Evolutionary conservation across 2,329 filamentous ascomycete species (phyloP).

Genomic region (Nothophaeocryptopus gaeumannii): DNA sequence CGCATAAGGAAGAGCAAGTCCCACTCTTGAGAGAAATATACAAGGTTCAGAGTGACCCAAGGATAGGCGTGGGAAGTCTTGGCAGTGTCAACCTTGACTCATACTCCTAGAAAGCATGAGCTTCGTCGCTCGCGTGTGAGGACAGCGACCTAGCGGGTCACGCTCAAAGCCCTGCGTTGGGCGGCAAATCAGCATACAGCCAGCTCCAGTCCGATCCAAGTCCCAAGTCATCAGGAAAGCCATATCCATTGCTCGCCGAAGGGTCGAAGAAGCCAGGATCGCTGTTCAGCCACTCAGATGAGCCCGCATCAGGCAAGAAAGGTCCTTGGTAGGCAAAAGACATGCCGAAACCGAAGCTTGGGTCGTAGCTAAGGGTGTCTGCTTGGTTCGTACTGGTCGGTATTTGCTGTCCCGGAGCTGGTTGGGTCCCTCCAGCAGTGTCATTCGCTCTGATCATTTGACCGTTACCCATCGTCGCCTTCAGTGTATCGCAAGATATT

Average conservation of each 20-base stretch:
- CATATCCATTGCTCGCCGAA: background rate
- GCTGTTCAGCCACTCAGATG: background rate
- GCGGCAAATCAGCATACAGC: slow-evolving; percentile 13
- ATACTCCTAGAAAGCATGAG: too few species aligned
- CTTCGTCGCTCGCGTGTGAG: too few species aligned
- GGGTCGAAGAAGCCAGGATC: background rate
- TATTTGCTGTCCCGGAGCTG: background rate
- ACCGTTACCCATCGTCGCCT: background rate
- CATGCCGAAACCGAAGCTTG: background rate
- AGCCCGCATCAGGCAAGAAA: background rate
- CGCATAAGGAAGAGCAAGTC: too few species aligned
- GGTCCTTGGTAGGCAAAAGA: slow-evolving; percentile 3
- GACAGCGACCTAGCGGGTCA: too few species aligned
- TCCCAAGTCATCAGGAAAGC: background rate
- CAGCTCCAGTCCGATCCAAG: slow-evolving; percentile 10
- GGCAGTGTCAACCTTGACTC: too few species aligned
- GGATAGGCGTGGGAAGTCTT: too few species aligned
- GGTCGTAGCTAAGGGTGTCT: background rate
- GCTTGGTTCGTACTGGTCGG: background rate
- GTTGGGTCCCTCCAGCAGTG: background rate
- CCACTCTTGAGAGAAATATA: too few species aligned
- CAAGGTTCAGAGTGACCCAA: too few species aligned
- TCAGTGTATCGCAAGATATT: background rate
- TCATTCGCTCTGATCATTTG: too few species aligned
- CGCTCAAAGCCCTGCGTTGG: background rate